Conservation (phyloP, 169 alveolate genomes). For the Eimeria acervulina region DNA sequence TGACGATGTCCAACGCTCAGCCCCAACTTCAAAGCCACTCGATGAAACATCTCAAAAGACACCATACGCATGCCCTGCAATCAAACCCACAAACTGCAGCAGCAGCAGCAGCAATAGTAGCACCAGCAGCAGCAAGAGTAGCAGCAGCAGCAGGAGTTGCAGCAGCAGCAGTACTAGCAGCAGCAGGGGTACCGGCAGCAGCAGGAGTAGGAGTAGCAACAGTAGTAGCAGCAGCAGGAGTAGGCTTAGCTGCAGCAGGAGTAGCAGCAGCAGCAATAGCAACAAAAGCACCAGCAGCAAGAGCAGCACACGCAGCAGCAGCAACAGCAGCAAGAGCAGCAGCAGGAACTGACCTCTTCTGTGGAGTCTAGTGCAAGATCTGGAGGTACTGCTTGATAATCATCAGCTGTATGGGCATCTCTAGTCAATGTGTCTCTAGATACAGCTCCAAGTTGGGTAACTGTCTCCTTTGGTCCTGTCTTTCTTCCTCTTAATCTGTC, state of each 20-base stretch:
- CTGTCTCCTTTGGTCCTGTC: constrained; percentile 50
- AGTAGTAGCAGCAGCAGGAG: background rate
- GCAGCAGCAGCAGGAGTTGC: background rate
- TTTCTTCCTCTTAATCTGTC: constrained; percentile 78
- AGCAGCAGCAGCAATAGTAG: background rate
- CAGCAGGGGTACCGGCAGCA: too few species aligned
- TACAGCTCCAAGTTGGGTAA: constrained; percentile 79
- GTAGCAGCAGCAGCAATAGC: background rate
- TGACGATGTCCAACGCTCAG: constrained; percentile 80
- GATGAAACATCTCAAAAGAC: constrained; percentile 83
- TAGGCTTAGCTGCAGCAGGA: too few species aligned
- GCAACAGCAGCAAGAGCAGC: background rate
- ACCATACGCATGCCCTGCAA: constrained; percentile 82
- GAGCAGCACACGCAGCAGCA: too few species aligned
- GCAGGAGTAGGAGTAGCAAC: background rate
- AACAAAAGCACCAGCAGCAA: too few species aligned
- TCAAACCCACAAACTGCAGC: too few species aligned
- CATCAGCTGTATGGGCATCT: background rate
- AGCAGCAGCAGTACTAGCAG: too few species aligned
- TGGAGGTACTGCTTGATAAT: constrained; percentile 14
- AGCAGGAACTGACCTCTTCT: constrained; percentile 55
- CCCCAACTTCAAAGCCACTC: constrained; percentile 80
- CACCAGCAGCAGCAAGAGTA: background rate
- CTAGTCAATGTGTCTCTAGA: constrained; percentile 34
- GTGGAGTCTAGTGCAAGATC: constrained; percentile 68